A percentile compares a stretch with the other conserved stretches of the same genome.
Conservation (phyloP, 495 filamentous ascomycete species). For the Penicillium parvum region DNA sequence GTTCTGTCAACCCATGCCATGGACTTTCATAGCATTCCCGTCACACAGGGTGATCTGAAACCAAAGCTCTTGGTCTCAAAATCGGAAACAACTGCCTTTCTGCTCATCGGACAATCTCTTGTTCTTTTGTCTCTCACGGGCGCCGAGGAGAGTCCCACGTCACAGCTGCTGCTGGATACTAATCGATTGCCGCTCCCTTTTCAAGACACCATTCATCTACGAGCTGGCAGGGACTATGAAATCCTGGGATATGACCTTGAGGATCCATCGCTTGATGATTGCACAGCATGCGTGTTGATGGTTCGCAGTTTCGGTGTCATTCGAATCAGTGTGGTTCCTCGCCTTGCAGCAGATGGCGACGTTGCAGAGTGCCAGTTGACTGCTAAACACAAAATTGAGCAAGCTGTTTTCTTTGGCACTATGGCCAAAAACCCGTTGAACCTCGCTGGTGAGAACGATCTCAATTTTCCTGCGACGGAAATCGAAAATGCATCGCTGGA, state of each 20-base stretch:
- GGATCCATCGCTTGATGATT: constrained; percentile 22
- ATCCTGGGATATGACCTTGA: constrained; percentile 46
- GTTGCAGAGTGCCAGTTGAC: constrained; percentile 51
- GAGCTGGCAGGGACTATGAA: constrained; percentile 53
- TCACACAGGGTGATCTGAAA: constrained; percentile 38
- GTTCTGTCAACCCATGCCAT: constrained; percentile 30
- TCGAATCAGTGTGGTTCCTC: constrained; percentile 51
- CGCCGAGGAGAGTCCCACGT: constrained; percentile 58
- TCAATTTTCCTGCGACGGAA: constrained; percentile 61
- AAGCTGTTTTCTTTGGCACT: constrained; percentile 87
- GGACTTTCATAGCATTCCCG: constrained; percentile 19
- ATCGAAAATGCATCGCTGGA: constrained; percentile 72
- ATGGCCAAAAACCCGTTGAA: constrained; percentile 76
- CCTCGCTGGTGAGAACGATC: constrained; percentile 59
- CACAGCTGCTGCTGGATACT: constrained; percentile 63
- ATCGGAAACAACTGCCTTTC: constrained; percentile 73
- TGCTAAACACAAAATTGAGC: constrained; percentile 83
- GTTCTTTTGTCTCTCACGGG: constrained; percentile 65
- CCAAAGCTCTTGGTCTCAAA: constrained; percentile 74
- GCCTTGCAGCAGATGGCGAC: constrained; percentile 18
- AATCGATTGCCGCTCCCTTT: constrained; percentile 55
- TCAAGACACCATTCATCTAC: constrained; percentile 80
- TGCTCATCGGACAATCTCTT: constrained; percentile 71
- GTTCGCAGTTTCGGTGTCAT: constrained; percentile 77
- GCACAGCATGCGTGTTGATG: constrained; percentile 67